Evolutionary conservation across 179 eudicot species (phyloP).

Genomic region (Gypsophila paniculata): DNA sequence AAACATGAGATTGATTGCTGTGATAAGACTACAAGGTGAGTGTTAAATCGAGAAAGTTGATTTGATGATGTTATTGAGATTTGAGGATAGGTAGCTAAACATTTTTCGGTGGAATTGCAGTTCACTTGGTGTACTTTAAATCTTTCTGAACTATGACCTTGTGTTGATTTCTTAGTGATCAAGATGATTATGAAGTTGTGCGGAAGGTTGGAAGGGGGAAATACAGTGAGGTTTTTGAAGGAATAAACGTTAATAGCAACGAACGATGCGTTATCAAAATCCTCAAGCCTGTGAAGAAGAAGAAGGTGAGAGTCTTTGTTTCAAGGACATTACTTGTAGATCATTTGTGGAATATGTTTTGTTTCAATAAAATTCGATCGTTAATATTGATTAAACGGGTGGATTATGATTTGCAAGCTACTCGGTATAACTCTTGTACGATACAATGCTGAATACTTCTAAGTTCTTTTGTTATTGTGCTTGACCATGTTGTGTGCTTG

Average conservation of each 20-base stretch:
- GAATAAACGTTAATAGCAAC: constrained; percentile 65
- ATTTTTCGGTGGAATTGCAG: no score
- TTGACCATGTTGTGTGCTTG: not conserved
- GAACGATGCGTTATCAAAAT: constrained; percentile 81
- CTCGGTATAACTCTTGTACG: not conserved
- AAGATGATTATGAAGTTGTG: constrained; percentile 92
- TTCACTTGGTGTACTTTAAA: no score
- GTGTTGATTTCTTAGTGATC: constrained; percentile 51
- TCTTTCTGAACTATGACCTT: not conserved
- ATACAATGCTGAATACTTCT: not conserved
- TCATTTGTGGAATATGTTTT: not conserved
- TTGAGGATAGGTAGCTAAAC: not conserved
- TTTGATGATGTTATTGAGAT: not conserved
- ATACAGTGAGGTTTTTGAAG: constrained; percentile 95
- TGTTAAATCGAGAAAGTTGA: not conserved
- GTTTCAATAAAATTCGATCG: not conserved
- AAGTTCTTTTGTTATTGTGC: not conserved
- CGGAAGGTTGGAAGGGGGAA: constrained; percentile 94
- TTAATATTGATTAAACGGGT: not conserved
- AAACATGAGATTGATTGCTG: not conserved
- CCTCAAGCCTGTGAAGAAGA: constrained; percentile 89
- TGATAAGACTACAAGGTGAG: not conserved
- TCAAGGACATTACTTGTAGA: not conserved
- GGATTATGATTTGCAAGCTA: not conserved
- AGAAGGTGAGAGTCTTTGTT: constrained; percentile 50